Conservation (phyloP, 306 rosid species). For the Ziziphus jujuba region DNA sequence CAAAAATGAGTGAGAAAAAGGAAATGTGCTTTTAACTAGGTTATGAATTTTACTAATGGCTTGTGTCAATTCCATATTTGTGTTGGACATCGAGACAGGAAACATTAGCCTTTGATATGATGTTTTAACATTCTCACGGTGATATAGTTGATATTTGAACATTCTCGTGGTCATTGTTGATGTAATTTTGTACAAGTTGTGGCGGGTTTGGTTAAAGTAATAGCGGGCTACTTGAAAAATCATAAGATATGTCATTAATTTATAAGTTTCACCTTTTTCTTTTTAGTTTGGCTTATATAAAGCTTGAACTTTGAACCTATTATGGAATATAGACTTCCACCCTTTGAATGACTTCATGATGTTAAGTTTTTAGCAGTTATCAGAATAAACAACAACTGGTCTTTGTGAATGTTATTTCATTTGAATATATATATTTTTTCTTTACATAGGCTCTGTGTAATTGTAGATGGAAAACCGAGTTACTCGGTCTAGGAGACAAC, state of each 20-base stretch:
- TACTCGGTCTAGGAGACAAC: conserved; percentile 45
- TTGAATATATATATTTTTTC: not conserved
- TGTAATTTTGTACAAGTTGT: no score
- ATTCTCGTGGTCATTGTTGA: no score
- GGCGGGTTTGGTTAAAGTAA: not conserved
- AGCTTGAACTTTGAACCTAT: not conserved
- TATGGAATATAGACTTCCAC: not conserved
- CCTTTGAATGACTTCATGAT: not conserved
- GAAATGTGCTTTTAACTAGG: no score
- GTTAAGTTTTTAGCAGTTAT: not conserved
- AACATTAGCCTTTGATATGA: no score
- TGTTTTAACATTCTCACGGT: no score
- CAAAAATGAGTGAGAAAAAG: no score
- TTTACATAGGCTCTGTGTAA: not conserved
- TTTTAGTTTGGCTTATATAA: not conserved
- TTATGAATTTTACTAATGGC: no score
- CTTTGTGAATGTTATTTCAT: not conserved
- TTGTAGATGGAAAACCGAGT: conserved; percentile 56
- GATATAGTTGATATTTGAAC: no score
- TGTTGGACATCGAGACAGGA: no score
- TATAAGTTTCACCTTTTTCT: not conserved
- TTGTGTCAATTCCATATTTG: no score
- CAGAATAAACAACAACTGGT: no score
- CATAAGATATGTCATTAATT: not conserved
- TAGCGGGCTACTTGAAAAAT: not conserved